Evolutionary conservation across 2,329 filamentous ascomycete species (phyloP), one percentile per base, ranked within the genome.

Genomic region (Geosmithia putterillii): DNA sequence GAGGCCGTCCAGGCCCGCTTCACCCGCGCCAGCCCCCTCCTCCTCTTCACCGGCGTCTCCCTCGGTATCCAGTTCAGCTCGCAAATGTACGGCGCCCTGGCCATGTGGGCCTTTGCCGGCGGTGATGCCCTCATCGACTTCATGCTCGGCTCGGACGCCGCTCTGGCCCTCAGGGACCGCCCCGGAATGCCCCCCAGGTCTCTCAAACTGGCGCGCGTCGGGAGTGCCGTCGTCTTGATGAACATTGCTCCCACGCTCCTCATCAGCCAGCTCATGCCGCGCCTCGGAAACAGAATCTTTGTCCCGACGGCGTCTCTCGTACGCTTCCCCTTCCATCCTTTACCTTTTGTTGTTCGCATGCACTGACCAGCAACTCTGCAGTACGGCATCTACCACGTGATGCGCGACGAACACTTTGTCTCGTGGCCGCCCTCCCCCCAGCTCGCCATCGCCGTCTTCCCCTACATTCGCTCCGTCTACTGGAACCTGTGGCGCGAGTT

Each of bases 11-110:
- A 82, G 52, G 64, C 67, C 34, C 56, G 57, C 64, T 60, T 79
- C 69, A 57, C 76, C 63, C 49, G 71, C 59, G 57, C 65, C 40
- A 71, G 74, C 28, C 67, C 86, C 10, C 69, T 83, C 19, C 59
- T 89, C 4, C 76, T 92, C 5, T 70, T 81, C 3, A 73, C 79
- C 38, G 71, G 83, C 15, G 57, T 76, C 7, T 59, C 57, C 25
- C 56, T 65, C 47, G 72, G 73, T 35, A 66, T 70, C 2, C 56
- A 73, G 38, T 64, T 73, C 22, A 71, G 71, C 44, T 64, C 72
- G 39, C 68, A 71, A 40, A 64, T 68, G 52, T 80, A 79, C 50
- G 75, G 74, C 15, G 61, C 63, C 38, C 55, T 67, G 42, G 68
- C 72, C 2, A 55, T 76, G 50, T 64, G 64, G 50, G 57, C 67